Percentiles rank a stretch among this genome's conserved stretches.
Evolutionary conservation across 1,284 basidiomycete species (phyloP).

Genomic region (Erythrobasidium hasegawianum): DNA sequence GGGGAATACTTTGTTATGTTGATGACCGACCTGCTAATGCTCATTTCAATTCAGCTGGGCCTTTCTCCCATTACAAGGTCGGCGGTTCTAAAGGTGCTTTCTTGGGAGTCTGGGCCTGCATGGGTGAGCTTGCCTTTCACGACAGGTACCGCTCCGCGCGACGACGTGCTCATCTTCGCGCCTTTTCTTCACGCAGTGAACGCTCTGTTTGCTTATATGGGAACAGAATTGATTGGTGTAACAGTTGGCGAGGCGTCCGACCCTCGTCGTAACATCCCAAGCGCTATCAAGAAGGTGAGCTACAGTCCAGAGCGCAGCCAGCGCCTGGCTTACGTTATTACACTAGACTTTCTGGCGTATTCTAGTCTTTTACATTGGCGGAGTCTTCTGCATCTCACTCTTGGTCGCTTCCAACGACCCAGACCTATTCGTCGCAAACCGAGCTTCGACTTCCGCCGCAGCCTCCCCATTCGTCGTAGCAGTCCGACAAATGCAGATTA

Average conservation of each 20-base stretch:
- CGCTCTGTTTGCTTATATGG: slow-evolving; percentile 54
- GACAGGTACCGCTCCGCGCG: too few species aligned
- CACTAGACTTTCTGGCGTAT: slow-evolving; percentile 57
- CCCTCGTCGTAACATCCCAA: slow-evolving; percentile 60
- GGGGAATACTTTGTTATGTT: too few species aligned
- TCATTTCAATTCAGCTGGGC: too few species aligned
- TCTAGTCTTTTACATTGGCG: slow-evolving; percentile 61
- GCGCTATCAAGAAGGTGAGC: slow-evolving; percentile 54
- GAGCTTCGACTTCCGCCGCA: slow-evolving; percentile 53
- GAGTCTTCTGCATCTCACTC: slow-evolving; percentile 52
- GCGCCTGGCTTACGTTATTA: too few species aligned
- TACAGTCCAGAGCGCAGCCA: too few species aligned
- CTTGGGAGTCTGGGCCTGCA: slow-evolving; percentile 33
- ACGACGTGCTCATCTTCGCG: too few species aligned
- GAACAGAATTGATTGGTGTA: slow-evolving; percentile 58
- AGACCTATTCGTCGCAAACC: slow-evolving; percentile 58
- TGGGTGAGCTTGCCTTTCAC: too few species aligned
- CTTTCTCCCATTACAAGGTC: slow-evolving; percentile 7
- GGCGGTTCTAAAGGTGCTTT: slow-evolving; percentile 8
- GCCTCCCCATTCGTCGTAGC: slow-evolving; percentile 75
- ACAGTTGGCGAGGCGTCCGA: slow-evolving; percentile 54
- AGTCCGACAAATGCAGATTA: slow-evolving; percentile 51
- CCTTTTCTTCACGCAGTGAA: too few species aligned
- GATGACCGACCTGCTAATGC: too few species aligned
- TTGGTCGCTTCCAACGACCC: slow-evolving; percentile 43